These are phyloP conservation scores for Micractinium conductrix DNA, from an alignment of 139 green algal species.

Conservation along the genomic window DNA sequence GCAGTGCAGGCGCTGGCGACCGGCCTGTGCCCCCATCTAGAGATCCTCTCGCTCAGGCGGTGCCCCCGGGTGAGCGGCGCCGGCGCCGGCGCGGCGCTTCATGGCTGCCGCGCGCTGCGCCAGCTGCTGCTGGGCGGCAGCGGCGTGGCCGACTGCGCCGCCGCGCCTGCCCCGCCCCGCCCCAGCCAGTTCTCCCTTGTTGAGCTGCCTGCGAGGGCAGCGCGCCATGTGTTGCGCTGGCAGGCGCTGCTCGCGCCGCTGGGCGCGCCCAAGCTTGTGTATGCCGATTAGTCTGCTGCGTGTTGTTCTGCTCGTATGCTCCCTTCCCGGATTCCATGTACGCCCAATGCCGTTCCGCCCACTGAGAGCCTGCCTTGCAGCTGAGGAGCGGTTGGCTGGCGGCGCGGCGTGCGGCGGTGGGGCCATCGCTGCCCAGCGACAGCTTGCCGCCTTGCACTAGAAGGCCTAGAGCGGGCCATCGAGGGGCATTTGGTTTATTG, in stretches of 20 bases:
- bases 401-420: no score
- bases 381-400: no score
- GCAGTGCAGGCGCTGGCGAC: background rate
- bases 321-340: no score
- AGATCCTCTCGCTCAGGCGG: background rate
- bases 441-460: no score
- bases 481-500: no score
- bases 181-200: background rate
- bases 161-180: background rate
- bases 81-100: background rate
- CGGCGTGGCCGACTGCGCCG: background rate
- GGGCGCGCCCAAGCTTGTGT: no score
- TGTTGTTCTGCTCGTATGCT: no score
- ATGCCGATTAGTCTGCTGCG: background rate
- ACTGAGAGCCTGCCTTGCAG: no score
- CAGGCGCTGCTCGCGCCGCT: background rate
- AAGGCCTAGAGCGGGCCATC: no score
- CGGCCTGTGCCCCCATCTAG: background rate
- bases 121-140: constrained; percentile 26
- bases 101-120: constrained; percentile 3
- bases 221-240: background rate
- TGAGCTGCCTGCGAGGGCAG: background rate
- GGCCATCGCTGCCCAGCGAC: no score
- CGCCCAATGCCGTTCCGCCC: no score
- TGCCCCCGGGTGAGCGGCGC: background rate